Percentiles rank a stretch among this genome's conserved stretches.
Evolutionary conservation across 345 rosid genomes (phyloP).

Genomic region (Xanthoceras sorbifolium): DNA sequence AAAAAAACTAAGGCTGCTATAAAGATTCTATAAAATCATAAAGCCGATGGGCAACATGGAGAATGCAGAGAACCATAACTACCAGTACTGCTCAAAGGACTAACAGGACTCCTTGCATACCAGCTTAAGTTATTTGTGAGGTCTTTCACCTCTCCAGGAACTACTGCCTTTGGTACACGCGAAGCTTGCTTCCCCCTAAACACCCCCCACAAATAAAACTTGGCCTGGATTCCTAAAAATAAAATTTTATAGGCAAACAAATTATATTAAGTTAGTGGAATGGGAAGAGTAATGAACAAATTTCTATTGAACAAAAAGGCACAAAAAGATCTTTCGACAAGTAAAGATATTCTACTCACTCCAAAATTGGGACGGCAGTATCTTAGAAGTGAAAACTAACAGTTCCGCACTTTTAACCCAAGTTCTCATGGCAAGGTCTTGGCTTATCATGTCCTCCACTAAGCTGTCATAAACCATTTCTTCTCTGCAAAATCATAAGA

Average conservation of each 20-base stretch:
- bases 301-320: background rate
- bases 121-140: background rate
- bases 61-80: slow-evolving; percentile 6
- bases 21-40: slow-evolving; percentile 5
- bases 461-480: slow-evolving; percentile 44
- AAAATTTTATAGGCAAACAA: background rate
- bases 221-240: slow-evolving; percentile 54
- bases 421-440: slow-evolving; percentile 55
- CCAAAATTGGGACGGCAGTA: slow-evolving; percentile 56
- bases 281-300: background rate
- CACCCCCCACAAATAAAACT: slow-evolving; percentile 71
- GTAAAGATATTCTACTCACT: slow-evolving; percentile 45
- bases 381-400: slow-evolving; percentile 59
- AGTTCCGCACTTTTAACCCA: slow-evolving; percentile 58
- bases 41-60: background rate
- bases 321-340: background rate
- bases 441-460: slow-evolving; percentile 48
- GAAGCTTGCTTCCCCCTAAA: slow-evolving; percentile 50
- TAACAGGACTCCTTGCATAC: background rate
- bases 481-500: slow-evolving; percentile 35
- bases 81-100: slow-evolving; percentile 10
- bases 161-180: slow-evolving; percentile 1
- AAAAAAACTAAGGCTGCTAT: background rate
- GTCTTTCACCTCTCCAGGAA: slow-evolving; percentile 17
- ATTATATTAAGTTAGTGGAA: background rate